Evolutionary conservation across 805 yeast species (phyloP).

Genomic region (Ogataea degrootiae): DNA sequence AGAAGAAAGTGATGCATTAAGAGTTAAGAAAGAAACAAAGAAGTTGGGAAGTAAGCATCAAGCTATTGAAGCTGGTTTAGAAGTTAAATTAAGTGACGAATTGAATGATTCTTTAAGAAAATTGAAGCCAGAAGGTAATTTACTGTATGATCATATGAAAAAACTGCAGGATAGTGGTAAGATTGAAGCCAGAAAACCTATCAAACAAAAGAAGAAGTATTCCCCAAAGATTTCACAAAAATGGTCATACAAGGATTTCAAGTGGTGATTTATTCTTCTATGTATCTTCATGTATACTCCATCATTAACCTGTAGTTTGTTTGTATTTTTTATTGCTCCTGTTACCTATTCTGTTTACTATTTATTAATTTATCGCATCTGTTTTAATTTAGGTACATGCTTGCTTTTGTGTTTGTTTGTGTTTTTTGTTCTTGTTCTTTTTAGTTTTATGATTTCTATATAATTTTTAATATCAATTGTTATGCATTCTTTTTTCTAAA

Average conservation of each 20-base stretch:
- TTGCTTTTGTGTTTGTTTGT: no score
- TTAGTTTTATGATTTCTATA: no score
- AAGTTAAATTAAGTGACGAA: slow-evolving; percentile 86
- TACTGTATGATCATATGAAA: slow-evolving; percentile 76
- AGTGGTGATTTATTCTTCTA: slow-evolving; percentile 31
- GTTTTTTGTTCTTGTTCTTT: no score
- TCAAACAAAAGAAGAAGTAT: slow-evolving; percentile 59
- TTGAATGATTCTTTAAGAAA: slow-evolving; percentile 78
- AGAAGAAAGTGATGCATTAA: slow-evolving; percentile 17
- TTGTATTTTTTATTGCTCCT: neutral
- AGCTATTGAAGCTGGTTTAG: slow-evolving; percentile 41
- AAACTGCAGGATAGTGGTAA: slow-evolving; percentile 80
- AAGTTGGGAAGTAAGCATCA: slow-evolving; percentile 41
- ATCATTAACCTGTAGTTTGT: neutral
- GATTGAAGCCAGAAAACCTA: slow-evolving; percentile 78
- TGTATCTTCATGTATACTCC: neutral
- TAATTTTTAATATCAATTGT: no score
- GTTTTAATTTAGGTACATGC: neutral
- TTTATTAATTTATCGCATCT: neutral
- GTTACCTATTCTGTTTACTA: neutral
- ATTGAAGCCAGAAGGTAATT: slow-evolving; percentile 86
- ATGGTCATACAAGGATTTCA: slow-evolving; percentile 89
- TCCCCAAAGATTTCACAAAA: slow-evolving; percentile 80
- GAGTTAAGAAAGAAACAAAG: slow-evolving; percentile 28
- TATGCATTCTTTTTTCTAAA: no score